These are phyloP conservation scores for Acanthamoeba polyphaga DNA, from an alignment of 208 protist species.

Conservation along the genomic window DNA sequence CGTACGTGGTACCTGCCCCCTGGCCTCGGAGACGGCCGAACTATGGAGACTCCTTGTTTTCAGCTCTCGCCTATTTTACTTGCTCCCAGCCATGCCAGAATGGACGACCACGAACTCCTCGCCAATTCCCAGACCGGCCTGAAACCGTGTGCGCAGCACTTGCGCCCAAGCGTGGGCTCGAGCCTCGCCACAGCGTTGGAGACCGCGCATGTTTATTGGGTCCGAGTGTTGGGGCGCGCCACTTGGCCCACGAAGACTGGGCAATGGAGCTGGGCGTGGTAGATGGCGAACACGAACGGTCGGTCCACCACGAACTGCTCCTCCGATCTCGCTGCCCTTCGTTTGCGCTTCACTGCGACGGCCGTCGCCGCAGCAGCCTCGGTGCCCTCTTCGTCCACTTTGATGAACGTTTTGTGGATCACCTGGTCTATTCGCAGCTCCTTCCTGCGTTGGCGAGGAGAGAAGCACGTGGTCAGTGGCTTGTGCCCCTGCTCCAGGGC, in stretches of 20 bases:
- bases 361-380: slow-evolving; percentile 41
- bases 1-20: too few relatives aligned
- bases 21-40: too few relatives aligned
- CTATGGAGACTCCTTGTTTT: too few relatives aligned
- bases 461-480: background rate
- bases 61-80: too few relatives aligned
- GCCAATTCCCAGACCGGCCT: too few relatives aligned
- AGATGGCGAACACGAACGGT: slow-evolving; percentile 43
- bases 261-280: background rate
- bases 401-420: slow-evolving; percentile 49
- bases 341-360: background rate
- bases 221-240: background rate
- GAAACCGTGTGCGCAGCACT: too few relatives aligned
- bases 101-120: too few relatives aligned
- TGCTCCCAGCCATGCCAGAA: too few relatives aligned
- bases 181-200: background rate
- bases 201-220: background rate
- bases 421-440: background rate
- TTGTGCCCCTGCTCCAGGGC: background rate
- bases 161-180: too few relatives aligned
- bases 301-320: slow-evolving; percentile 35
- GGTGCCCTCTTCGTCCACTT: slow-evolving; percentile 58
- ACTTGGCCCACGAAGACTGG: slow-evolving; percentile 24
- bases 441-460: background rate
- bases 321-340: background rate